phyloP scores from a whole-genome alignment of 345 rosid genomes.

The Heritiera fomes region DNA sequence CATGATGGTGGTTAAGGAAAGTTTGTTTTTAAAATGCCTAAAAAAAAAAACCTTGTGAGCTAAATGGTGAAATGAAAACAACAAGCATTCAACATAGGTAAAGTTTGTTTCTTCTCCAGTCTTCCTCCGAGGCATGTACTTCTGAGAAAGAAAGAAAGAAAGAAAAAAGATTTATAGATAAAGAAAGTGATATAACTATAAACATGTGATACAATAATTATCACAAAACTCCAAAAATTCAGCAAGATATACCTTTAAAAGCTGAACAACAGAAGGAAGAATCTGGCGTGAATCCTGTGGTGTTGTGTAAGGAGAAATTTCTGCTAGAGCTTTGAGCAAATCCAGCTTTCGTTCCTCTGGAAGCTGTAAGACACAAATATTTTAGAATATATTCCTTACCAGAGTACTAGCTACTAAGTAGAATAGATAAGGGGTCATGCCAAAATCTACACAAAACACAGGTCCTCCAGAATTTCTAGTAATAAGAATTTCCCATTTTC shows the following conservation, averaged over 20 bases:
- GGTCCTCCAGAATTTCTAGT: neutral
- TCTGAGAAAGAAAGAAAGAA: conserved; percentile 46
- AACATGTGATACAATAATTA: neutral
- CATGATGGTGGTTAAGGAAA: conserved; percentile 9
- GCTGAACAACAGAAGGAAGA: conserved; percentile 86
- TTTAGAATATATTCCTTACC: conserved; percentile 12
- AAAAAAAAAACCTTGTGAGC: conserved; percentile 73
- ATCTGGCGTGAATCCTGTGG: conserved; percentile 95
- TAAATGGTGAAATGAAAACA: conserved; percentile 84
- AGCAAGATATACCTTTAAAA: conserved; percentile 66
- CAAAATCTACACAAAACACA: neutral
- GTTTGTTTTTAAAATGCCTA: neutral
- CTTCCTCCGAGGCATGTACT: conserved; percentile 90
- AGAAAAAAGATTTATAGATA: neutral
- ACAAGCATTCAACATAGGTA: conserved; percentile 90
- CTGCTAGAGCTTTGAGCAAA: conserved; percentile 93
- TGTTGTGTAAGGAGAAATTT: conserved; percentile 79
- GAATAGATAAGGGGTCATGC: neutral
- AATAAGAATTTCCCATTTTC: neutral
- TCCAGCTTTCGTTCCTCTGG: conserved; percentile 97
- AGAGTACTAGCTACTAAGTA: neutral
- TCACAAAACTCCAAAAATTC: neutral
- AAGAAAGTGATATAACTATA: neutral
- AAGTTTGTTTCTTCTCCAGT: conserved; percentile 96
- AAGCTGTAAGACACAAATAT: conserved; percentile 51